Evolutionary conservation across 768 basidiomycete genomes (phyloP), one percentile per base, ranked within the genome.

Genomic region (Agaricus subrufescens): DNA sequence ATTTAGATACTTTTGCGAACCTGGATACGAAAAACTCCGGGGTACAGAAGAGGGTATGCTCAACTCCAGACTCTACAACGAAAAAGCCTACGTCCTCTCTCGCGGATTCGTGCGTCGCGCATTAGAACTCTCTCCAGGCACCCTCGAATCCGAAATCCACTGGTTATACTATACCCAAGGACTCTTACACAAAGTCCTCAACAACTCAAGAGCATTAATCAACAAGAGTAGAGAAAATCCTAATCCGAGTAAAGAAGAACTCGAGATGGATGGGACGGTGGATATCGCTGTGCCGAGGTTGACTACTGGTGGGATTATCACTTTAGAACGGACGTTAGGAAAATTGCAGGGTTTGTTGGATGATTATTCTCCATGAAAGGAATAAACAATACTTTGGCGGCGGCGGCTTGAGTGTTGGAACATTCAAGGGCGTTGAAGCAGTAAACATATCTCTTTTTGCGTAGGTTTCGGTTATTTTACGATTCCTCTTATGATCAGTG

Each of bases 41-140:
- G 92, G 93, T 1, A 96, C 94, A 0, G 85, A 88, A 61, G 94
- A 97, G 67, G 94, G 91, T 31, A 87, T 77, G 46, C 84, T 94
- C 52, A 95, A 94, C 63, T 94, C 93, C 64, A 91, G 94, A 44
- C 70, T 96, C 11, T 96, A 97, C 73, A 94, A 80, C 67, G 94
- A 97, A 71, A 94, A 94, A 68, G 93, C 92, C 4, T 95, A 89
- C 62, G 91, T 95, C 39, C 78, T 96, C 40, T 93, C 94, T 10
- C 81, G 94, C 30, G 90, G 87, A 7, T 97, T 96, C 66, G 85
- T 95, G 48, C 86, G 88, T n/a, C 86, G 90, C 15, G 94, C 94
- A 11, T 82, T 95, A 29, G 89, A 92, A 71, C 74, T 86, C 27
- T 91, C 92, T 23, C 80, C 85, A 3, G 79, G 83, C 38, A 81